Conservation (phyloP, 345 rosid species). For the Salix exigua region DNA sequence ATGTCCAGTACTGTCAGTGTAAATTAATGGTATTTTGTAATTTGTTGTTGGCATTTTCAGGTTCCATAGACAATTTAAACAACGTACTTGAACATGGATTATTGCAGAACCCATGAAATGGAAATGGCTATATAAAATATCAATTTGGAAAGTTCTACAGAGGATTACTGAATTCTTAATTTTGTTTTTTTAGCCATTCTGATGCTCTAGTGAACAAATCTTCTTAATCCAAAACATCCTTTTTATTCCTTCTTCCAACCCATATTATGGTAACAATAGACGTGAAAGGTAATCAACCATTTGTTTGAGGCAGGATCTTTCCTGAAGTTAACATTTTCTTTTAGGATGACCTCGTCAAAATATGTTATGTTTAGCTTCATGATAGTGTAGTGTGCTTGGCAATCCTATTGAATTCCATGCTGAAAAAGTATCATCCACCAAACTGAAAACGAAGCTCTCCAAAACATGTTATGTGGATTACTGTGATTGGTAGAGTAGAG, state of each 20-base stretch:
- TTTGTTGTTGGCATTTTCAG: neutral
- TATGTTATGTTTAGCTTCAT: neutral
- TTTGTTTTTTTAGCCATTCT: neutral
- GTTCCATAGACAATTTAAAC: neutral
- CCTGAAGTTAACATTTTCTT: no score
- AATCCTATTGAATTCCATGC: neutral
- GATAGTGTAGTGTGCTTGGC: neutral
- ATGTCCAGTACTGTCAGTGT: neutral
- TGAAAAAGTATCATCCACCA: neutral
- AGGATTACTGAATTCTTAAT: neutral
- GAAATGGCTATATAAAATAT: neutral
- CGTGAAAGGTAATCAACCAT: neutral
- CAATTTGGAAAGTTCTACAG: neutral
- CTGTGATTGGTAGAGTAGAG: neutral
- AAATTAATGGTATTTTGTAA: neutral
- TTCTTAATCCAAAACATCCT: neutral
- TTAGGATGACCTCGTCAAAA: neutral
- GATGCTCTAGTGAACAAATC: neutral
- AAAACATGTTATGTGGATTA: neutral
- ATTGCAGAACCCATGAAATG: neutral
- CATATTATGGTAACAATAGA: neutral
- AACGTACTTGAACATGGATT: neutral
- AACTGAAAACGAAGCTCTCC: neutral
- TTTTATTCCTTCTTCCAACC: neutral
- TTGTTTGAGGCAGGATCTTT: neutral